Percentiles rank a stretch among this genome's conserved stretches.
These are phyloP conservation scores for Limnanthes douglasii DNA, from an alignment of 345 rosid species.

Conservation along the genomic window DNA sequence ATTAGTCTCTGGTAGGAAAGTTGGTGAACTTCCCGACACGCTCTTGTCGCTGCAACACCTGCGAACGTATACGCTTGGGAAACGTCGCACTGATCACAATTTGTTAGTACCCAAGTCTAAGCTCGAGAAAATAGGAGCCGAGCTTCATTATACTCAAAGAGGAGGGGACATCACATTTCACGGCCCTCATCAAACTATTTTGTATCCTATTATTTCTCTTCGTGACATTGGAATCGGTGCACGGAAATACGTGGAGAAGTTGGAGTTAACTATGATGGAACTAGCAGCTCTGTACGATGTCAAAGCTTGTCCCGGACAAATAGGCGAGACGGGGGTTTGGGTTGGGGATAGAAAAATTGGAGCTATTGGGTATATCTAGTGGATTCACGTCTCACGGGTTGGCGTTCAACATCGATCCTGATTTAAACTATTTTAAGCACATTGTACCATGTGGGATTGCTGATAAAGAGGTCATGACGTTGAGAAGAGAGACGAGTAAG, in stretches of 20 bases:
- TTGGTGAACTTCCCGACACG: constrained; percentile 37
- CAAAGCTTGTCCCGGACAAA: constrained; percentile 47
- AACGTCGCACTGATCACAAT: constrained; percentile 65
- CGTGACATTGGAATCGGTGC: constrained; percentile 63
- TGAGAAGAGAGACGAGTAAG: constrained; percentile 60
- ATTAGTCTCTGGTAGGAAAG: constrained; percentile 40
- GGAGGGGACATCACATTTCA: constrained; percentile 91
- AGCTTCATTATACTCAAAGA: constrained; percentile 81
- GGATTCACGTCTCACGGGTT: constrained; percentile 84
- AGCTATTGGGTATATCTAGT: constrained; percentile 68
- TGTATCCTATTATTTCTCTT: constrained; percentile 69
- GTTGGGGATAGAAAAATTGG: constrained; percentile 82
- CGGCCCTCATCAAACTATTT: constrained; percentile 72
- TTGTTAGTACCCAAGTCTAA: constrained; percentile 48
- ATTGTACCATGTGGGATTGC: constrained; percentile 91
- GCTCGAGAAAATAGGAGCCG: constrained; percentile 54
- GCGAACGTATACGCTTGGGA: constrained; percentile 74
- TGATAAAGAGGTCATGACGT: constrained; percentile 67
- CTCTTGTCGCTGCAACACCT: constrained; percentile 75
- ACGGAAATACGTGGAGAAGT: constrained; percentile 61
- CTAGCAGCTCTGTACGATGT: constrained; percentile 55
- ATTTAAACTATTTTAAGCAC: constrained; percentile 68
- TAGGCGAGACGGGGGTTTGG: constrained; percentile 86
- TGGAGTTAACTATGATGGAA: constrained; percentile 64
- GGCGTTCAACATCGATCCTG: constrained; percentile 75